Percentiles rank a stretch among this genome's conserved stretches.
These are phyloP conservation scores for Friedmanniomyces simplex DNA, from an alignment of 495 filamentous ascomycete species.

Conservation along the genomic window DNA sequence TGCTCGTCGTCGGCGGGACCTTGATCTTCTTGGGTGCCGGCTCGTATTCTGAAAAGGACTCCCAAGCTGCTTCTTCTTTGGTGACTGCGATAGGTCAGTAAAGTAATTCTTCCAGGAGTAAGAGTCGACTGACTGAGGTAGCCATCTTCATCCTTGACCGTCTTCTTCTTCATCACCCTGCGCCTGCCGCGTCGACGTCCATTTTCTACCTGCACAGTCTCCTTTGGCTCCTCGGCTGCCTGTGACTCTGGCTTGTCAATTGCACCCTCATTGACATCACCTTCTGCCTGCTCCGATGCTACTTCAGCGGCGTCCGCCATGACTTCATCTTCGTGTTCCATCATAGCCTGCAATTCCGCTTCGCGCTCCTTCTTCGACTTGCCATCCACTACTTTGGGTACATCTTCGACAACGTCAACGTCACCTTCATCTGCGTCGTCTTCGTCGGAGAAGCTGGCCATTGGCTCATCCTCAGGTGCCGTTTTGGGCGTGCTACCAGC, in stretches of 20 bases:
- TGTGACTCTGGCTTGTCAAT: conserved; percentile 32
- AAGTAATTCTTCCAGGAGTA: neutral
- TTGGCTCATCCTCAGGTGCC: conserved; percentile 50
- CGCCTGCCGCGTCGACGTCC: conserved; percentile 72
- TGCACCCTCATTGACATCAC: conserved; percentile 41
- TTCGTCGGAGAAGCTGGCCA: conserved; percentile 47
- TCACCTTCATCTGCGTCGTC: conserved; percentile 36
- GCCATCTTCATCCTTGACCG: conserved; percentile 81
- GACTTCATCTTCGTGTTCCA: conserved; percentile 58
- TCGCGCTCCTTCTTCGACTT: conserved; percentile 60
- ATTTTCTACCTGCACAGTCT: conserved; percentile 37
- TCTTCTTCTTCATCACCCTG: conserved; percentile 81
- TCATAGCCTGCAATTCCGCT: conserved; percentile 68
- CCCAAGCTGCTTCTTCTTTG: conserved; percentile 78
- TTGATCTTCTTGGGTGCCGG: conserved; percentile 59
- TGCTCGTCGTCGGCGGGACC: conserved; percentile 28
- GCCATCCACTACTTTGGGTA: conserved; percentile 30
- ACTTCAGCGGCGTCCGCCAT: conserved; percentile 28
- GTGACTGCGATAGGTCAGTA: conserved; percentile 52
- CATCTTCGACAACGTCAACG: neutral
- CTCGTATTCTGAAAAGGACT: conserved; percentile 91
- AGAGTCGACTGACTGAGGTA: conserved; percentile 59
- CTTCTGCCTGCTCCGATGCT: conserved; percentile 20
- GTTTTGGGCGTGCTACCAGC: neutral
- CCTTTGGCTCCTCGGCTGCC: conserved; percentile 25